phyloP scores from a whole-genome alignment of 2,329 filamentous ascomycete genomes.

The Myriosclerotinia scirpicola region DNA sequence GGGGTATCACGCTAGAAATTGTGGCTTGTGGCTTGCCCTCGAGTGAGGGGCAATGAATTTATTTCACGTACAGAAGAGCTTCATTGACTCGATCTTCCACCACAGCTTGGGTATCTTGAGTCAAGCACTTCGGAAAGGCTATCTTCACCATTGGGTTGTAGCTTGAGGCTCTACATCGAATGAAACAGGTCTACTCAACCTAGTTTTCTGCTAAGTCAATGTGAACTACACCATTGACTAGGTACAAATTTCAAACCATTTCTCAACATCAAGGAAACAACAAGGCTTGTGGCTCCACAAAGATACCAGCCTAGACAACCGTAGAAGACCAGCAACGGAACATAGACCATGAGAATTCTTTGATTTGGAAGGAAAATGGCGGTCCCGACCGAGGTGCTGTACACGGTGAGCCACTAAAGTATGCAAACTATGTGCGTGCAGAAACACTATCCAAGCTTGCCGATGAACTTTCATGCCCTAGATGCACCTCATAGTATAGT shows the following conservation, averaged over 20 bases:
- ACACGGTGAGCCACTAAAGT: neutral
- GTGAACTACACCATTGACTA: neutral
- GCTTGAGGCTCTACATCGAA: neutral
- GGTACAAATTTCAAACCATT: neutral
- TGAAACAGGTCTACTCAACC: neutral
- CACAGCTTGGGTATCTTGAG: neutral
- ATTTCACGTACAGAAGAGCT: neutral
- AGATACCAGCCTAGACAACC: neutral
- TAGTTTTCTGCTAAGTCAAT: neutral
- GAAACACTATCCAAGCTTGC: slow-evolving; percentile 3
- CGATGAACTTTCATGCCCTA: neutral
- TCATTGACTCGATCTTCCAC: neutral
- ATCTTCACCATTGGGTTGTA: neutral
- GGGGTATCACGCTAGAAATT: neutral
- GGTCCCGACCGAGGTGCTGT: neutral
- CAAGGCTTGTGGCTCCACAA: neutral
- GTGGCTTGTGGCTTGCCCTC: neutral
- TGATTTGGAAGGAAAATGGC: neutral
- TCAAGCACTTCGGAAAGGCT: neutral
- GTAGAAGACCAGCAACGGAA: neutral
- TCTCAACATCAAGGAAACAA: neutral
- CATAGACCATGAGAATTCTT: neutral
- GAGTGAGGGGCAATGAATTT: neutral
- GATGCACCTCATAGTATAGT: neutral
- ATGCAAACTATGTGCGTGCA: slow-evolving; percentile 6